Evolutionary conservation across 2,329 filamentous ascomycete species (phyloP).

Genomic region (Aspergillus puulaauensis): DNA sequence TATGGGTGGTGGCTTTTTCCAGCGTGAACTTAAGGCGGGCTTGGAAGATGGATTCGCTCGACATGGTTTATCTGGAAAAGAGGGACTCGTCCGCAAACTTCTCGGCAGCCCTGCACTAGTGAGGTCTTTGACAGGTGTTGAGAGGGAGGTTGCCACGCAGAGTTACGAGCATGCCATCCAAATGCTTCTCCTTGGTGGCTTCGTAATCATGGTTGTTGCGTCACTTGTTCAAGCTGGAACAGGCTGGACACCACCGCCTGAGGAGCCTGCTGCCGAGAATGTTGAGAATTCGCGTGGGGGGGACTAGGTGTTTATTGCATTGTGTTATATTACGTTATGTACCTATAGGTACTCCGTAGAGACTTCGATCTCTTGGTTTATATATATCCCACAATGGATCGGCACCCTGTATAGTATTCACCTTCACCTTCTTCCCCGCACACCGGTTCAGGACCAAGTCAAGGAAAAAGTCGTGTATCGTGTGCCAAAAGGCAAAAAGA

Average conservation of each 20-base stretch:
- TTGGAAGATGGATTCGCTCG: slow-evolving; percentile 60
- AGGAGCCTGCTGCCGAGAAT: not conserved
- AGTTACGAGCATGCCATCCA: slow-evolving; percentile 57
- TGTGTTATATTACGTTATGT: not conserved
- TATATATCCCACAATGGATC: too few relatives aligned
- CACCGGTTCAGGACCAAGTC: not conserved
- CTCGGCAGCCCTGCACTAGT: slow-evolving; percentile 61
- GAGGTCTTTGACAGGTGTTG: slow-evolving; percentile 46
- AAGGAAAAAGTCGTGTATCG: not conserved
- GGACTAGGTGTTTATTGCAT: not conserved
- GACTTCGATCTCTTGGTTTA: too few relatives aligned
- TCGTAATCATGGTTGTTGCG: slow-evolving; percentile 50
- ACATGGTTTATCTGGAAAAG: slow-evolving; percentile 37
- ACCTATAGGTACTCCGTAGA: too few relatives aligned
- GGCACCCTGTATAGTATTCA: too few relatives aligned
- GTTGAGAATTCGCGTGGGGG: not conserved
- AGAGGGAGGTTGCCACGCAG: slow-evolving; percentile 52
- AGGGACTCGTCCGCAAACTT: slow-evolving; percentile 53
- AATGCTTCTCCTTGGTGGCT: slow-evolving; percentile 53
- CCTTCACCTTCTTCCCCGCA: not conserved
- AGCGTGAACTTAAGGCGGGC: slow-evolving; percentile 56
- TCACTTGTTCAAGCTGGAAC: slow-evolving; percentile 57
- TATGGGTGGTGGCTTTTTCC: slow-evolving; percentile 75
- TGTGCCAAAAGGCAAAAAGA: not conserved
- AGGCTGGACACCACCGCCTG: slow-evolving; percentile 47